These are phyloP conservation scores for Neofusicoccum sp. DNA, from an alignment of 2,329 filamentous ascomycete species.

Conservation along the genomic window DNA sequence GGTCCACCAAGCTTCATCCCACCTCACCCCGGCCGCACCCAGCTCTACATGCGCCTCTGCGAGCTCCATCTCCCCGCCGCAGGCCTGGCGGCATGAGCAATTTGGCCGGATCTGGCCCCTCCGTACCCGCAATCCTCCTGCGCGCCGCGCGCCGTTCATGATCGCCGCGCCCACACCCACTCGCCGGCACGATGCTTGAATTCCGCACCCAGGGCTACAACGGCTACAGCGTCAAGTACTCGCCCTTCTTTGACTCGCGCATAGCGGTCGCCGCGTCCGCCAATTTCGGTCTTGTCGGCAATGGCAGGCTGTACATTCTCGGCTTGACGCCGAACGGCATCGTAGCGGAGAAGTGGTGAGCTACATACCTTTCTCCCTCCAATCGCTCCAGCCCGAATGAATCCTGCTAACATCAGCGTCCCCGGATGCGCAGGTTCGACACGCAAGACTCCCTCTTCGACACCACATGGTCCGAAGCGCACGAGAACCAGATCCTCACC, in stretches of 20 bases:
- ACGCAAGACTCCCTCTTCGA: conserved; percentile 98
- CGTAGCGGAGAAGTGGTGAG: conserved; percentile 76
- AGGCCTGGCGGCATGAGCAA: conserved; percentile 18
- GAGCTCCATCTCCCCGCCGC: conserved; percentile 4
- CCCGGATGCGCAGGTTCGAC: conserved; percentile 67
- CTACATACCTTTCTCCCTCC: conserved; percentile 30
- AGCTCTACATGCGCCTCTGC: conserved; percentile 10
- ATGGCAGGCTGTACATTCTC: conserved; percentile 85
- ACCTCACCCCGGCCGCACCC: background rate
- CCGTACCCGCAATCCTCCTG: background rate
- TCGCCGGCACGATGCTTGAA: conserved; percentile 71
- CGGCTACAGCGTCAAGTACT: conserved; percentile 97
- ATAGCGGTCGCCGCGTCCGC: conserved; percentile 88
- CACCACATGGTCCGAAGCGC: conserved; percentile 90
- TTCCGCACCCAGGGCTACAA: conserved; percentile 93
- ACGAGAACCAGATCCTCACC: conserved; percentile 90
- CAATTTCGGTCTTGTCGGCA: conserved; percentile 96
- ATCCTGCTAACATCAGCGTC: background rate
- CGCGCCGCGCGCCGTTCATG: conserved; percentile 1
- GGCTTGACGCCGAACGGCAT: conserved; percentile 83
- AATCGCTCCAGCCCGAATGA: background rate
- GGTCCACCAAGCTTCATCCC: conserved; percentile 7
- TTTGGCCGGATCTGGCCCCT: background rate
- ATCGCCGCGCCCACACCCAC: background rate
- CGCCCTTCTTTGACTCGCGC: conserved; percentile 94